Percentiles rank a stretch among this genome's conserved stretches.
Evolutionary conservation across 495 filamentous ascomycete genomes (phyloP).

Genomic region (Arthonia radiata): DNA sequence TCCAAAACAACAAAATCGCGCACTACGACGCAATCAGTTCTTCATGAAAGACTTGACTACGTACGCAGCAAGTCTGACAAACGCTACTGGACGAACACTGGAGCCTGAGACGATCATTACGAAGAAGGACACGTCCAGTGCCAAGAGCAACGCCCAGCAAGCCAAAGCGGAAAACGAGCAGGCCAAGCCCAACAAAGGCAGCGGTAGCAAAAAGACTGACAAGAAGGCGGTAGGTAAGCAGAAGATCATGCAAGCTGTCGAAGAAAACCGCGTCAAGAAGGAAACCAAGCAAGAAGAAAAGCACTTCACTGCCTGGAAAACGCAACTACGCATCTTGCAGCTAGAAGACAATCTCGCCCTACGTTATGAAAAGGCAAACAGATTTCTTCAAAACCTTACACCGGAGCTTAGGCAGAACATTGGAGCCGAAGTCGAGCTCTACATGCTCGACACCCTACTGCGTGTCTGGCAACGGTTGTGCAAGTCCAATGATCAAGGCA

Average conservation of each 20-base stretch:
- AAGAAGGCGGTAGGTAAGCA: slow-evolving; percentile 7
- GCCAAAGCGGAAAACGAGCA: slow-evolving; percentile 3
- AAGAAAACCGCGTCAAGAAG: slow-evolving; percentile 11
- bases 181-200: slow-evolving; percentile 5
- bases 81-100: slow-evolving; percentile 33
- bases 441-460: slow-evolving; percentile 19
- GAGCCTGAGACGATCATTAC: slow-evolving; percentile 31
- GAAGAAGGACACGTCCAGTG: slow-evolving; percentile 3
- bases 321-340: slow-evolving; percentile 15
- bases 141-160: slow-evolving; percentile 1
- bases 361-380: slow-evolving; percentile 9
- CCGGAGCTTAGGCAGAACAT: slow-evolving; percentile 10
- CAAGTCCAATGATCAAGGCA: slow-evolving; percentile 6
- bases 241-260: slow-evolving; percentile 1
- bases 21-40: slow-evolving; percentile 21
- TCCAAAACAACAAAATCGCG: slow-evolving; percentile 9
- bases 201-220: slow-evolving; percentile 6
- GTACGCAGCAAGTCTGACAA: slow-evolving; percentile 49
- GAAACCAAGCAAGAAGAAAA: slow-evolving; percentile 16
- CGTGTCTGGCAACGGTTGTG: slow-evolving; percentile 11
- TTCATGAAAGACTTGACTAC: slow-evolving; percentile 35
- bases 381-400: slow-evolving; percentile 11
- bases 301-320: slow-evolving; percentile 13
- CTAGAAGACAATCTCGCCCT: slow-evolving; percentile 9
- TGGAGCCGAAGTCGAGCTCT: slow-evolving; percentile 21